Evolutionary conservation across 441 rosid genomes (phyloP).

Genomic region (Croton laevigatus): DNA sequence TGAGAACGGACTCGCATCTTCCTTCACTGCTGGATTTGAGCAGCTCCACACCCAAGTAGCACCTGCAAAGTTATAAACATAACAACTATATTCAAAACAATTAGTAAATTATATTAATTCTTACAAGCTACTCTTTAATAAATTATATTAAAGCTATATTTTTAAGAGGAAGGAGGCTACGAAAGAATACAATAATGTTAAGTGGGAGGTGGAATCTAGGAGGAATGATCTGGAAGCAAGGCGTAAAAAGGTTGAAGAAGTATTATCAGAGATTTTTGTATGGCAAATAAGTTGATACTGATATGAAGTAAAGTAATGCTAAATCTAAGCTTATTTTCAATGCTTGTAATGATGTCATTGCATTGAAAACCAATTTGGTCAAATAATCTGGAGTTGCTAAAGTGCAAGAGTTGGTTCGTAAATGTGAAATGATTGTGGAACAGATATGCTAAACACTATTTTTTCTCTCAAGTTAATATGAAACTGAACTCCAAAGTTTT

Average conservation of each 20-base stretch:
- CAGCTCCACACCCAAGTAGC: constrained; percentile 87
- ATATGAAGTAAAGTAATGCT: constrained; percentile 5
- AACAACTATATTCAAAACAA: not conserved
- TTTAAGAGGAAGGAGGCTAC: constrained; percentile 50
- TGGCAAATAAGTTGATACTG: not conserved
- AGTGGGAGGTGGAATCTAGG: constrained; percentile 56
- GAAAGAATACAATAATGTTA: constrained; percentile 40
- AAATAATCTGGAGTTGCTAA: constrained; percentile 59
- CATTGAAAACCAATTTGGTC: constrained; percentile 44
- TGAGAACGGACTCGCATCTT: constrained; percentile 64
- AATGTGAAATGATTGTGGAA: constrained; percentile 57
- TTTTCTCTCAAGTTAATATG: too few relatives aligned
- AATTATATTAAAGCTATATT: too few relatives aligned
- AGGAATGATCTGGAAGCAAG: constrained; percentile 64
- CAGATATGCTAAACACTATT: too few relatives aligned
- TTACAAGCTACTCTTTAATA: too few relatives aligned
- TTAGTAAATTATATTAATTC: too few relatives aligned
- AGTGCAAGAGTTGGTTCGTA: constrained; percentile 43
- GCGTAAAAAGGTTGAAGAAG: constrained; percentile 65
- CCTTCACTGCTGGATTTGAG: constrained; percentile 64
- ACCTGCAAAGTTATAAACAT: constrained; percentile 39
- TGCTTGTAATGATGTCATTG: constrained; percentile 51
- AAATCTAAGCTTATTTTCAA: constrained; percentile 16
- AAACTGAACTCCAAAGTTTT: too few relatives aligned
- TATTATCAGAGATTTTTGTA: constrained; percentile 48